Evolutionary conservation across 306 rosid species (phyloP), one percentile per base, ranked within the genome.

Genomic region (Corylus avellana): DNA sequence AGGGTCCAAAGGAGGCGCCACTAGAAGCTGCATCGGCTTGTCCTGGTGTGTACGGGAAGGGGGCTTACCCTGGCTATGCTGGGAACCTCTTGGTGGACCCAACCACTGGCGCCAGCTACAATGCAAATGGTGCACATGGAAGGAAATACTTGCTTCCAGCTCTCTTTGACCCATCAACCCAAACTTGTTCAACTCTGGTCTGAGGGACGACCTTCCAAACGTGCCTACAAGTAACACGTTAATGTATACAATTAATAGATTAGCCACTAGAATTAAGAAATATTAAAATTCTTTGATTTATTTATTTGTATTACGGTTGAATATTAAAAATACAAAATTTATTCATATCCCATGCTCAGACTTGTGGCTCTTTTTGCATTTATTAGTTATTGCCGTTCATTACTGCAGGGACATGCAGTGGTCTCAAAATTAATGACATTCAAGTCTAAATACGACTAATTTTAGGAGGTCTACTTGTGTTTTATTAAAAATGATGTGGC

Each of bases 51-150:
- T 92, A 86, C 37, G 94, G 84, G 0, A 88, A 88, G 47, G 94
- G 94, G 4, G 91, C 97, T 27, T 92, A 88, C 35, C 92, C 92
- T 14, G 94, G 94, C 18, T 88, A 92, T 37, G 89, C 92, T 1
- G 94, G 92, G 1, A 48, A 87, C 32, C 74, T 92, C 17, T 37
- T 87, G 77, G 84, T 85, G n/a, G 97, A 88, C 12, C n/a, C 87
- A 0, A 49, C 81, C 0, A 90, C 84, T 4, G 92, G 94, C 50
- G 90, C 88, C 61, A 88, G 91, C 80, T 92, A 78, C 73, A 92
- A 92, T 42, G 92, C 93, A 0, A 3, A 84, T 53, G 94, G 97
- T 11, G 75, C 17, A 20, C 85, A 87, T 76, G 91, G 89, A 2
- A 87, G 92, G 70, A 90, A 92, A 74, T 92, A 77, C 44, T 70